phyloP scores from a whole-genome alignment of 331 rosid genomes.

The Ulmus americana region DNA sequence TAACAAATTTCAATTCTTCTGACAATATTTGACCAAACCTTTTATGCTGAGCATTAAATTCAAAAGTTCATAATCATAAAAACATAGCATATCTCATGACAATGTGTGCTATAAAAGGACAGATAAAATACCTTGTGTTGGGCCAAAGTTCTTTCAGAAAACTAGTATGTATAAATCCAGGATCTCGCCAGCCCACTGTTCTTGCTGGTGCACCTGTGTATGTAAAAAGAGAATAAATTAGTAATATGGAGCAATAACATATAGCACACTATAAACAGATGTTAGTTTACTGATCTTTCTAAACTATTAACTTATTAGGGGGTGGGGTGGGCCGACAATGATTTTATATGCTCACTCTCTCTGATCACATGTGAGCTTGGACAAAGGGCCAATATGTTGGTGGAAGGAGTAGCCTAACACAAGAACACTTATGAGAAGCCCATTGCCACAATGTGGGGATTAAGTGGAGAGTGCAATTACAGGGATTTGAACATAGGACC shows the following conservation, averaged over 20 bases:
- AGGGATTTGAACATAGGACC: too few relatives aligned
- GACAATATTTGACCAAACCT: background rate
- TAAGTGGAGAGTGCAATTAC: too few relatives aligned
- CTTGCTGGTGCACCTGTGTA: conserved; percentile 83
- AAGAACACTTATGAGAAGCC: too few relatives aligned
- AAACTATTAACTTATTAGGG: too few relatives aligned
- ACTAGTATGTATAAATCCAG: conserved; percentile 83
- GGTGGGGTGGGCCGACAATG: too few relatives aligned
- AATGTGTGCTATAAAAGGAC: background rate
- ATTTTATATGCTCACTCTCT: too few relatives aligned
- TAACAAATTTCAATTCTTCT: background rate
- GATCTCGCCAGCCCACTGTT: conserved; percentile 96
- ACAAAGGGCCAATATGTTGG: too few relatives aligned
- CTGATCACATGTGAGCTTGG: too few relatives aligned
- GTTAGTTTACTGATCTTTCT: too few relatives aligned
- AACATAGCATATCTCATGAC: background rate
- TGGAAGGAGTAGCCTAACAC: too few relatives aligned
- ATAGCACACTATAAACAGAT: background rate
- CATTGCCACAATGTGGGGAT: too few relatives aligned
- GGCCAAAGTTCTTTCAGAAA: conserved; percentile 82
- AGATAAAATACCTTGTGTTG: conserved; percentile 46
- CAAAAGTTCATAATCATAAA: too few relatives aligned
- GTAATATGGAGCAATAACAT: background rate
- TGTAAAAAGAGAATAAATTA: background rate
- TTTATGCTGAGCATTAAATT: background rate